phyloP scores from a whole-genome alignment of 805 yeast species.

The Starmerella vaccinii region DNA sequence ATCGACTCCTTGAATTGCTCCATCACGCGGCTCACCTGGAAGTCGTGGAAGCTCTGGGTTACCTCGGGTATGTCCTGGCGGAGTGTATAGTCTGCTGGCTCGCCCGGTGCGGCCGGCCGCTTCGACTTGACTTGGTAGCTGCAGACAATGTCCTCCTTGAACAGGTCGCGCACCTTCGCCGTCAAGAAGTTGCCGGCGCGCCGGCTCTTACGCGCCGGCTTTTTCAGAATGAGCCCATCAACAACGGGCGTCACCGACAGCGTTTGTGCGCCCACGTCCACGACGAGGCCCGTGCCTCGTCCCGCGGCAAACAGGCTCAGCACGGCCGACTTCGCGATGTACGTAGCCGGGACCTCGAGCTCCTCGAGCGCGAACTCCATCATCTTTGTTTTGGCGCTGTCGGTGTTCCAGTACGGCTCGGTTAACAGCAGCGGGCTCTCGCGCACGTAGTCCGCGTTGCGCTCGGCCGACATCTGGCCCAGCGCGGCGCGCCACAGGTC shows the following conservation, averaged over 20 bases:
- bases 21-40: slow-evolving; percentile 44
- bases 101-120: slow-evolving; percentile 27
- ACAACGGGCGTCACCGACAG: slow-evolving; percentile 47
- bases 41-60: slow-evolving; percentile 45
- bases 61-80: slow-evolving; percentile 26
- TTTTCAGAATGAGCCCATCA: slow-evolving; percentile 25
- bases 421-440: slow-evolving; percentile 74
- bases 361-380: slow-evolving; percentile 63
- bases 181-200: slow-evolving; percentile 63
- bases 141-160: slow-evolving; percentile 34
- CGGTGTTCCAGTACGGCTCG: slow-evolving; percentile 78
- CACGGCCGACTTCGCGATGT: slow-evolving; percentile 71
- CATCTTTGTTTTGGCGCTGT: slow-evolving; percentile 53
- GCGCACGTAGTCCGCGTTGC: slow-evolving; percentile 28
- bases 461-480: slow-evolving; percentile 34
- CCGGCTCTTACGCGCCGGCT: slow-evolving; percentile 56
- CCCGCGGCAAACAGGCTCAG: slow-evolving; percentile 84
- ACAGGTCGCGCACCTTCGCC: slow-evolving; percentile 38
- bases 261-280: slow-evolving; percentile 74
- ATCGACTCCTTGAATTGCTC: slow-evolving; percentile 62
- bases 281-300: slow-evolving; percentile 74
- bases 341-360: slow-evolving; percentile 68
- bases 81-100: slow-evolving; percentile 30
- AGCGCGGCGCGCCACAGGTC: slow-evolving; percentile 63
- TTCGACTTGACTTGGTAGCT: slow-evolving; percentile 45